These are phyloP conservation scores for Spraguea lophii DNA, from an alignment of 371 early-diverging fungal species.

Conservation along the genomic window DNA sequence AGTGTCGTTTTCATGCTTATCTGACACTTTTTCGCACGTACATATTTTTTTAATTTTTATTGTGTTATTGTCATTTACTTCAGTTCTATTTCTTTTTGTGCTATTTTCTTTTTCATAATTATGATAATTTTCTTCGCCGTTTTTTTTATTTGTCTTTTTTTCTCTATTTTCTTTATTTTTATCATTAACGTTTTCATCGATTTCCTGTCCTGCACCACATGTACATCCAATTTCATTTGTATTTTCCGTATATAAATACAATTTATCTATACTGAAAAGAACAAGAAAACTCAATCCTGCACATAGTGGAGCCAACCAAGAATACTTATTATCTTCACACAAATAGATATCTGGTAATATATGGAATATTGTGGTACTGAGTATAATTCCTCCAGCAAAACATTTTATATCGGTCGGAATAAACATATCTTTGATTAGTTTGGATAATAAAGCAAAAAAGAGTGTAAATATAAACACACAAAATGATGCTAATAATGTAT, in stretches of 20 bases:
- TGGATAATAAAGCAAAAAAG: conserved; percentile 18
- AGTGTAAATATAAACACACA: conserved; percentile 28
- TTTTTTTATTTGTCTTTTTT: neutral
- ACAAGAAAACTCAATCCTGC: conserved; percentile 28
- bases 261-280: conserved; percentile 30
- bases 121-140: too few relatives aligned
- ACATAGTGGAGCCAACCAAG: conserved; percentile 5
- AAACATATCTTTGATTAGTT: conserved; percentile 8
- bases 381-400: conserved; percentile 33
- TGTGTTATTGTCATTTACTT: too few relatives aligned
- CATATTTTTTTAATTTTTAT: too few relatives aligned
- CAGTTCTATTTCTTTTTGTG: too few relatives aligned
- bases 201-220: too few relatives aligned
- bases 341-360: conserved; percentile 30
- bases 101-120: too few relatives aligned
- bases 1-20: neutral
- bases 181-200: too few relatives aligned
- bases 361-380: conserved; percentile 32
- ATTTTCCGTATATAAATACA: conserved; percentile 17
- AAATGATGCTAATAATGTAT: too few relatives aligned
- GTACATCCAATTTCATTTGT: too few relatives aligned
- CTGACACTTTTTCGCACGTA: too few relatives aligned
- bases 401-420: conserved; percentile 32
- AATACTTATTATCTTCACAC: neutral
- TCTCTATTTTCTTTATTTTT: too few relatives aligned